phyloP scores from a whole-genome alignment of 805 yeast species.

The Teunomyces pallodes region DNA sequence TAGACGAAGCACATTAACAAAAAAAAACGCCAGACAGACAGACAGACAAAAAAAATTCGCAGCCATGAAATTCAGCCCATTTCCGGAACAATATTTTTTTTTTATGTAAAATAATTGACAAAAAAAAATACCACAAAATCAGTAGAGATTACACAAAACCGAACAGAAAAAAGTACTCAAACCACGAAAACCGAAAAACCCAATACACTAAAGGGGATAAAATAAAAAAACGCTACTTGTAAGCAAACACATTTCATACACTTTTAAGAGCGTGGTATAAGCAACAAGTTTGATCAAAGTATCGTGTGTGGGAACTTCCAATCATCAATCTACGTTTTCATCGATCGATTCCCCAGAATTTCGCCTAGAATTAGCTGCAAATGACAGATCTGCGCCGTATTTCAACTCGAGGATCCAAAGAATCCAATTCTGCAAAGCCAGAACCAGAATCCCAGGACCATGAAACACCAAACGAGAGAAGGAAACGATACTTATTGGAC shows the following conservation, averaged over 20 bases:
- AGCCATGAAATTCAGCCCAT: background rate
- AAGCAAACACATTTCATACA: background rate
- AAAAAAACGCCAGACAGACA: no score
- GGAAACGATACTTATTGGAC: constrained; percentile 46
- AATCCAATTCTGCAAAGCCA: background rate
- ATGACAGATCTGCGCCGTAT: constrained; percentile 1
- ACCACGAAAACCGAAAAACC: constrained; percentile 3
- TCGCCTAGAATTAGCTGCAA: background rate
- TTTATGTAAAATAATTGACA: background rate
- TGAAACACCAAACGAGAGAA: constrained; percentile 34
- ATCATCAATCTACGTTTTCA: no score
- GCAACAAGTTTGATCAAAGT: no score
- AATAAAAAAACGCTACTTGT: background rate
- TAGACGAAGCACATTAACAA: background rate
- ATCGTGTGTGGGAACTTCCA: no score
- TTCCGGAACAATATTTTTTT: background rate
- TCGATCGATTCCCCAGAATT: background rate
- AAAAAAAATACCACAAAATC: background rate
- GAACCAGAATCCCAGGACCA: background rate
- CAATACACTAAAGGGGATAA: background rate
- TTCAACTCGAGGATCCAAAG: background rate
- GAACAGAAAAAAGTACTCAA: background rate
- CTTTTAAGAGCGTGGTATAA: no score
- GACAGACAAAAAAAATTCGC: background rate
- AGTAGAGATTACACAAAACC: background rate